Evolutionary conservation across 305 asterid species (phyloP), one percentile per base, ranked within the genome.

Genomic region (Stenogyne calaminthoides): DNA sequence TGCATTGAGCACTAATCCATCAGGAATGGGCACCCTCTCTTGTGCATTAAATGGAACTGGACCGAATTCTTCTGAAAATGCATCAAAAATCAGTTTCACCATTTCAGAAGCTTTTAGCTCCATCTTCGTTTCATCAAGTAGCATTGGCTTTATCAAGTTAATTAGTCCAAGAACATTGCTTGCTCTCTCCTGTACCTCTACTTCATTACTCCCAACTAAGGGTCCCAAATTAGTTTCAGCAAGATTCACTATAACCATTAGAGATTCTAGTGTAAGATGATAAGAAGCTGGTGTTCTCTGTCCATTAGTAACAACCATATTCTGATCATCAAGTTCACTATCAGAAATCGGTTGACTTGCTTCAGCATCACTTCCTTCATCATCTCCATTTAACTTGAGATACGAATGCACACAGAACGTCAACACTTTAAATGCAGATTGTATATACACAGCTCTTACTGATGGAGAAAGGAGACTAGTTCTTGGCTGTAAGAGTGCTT

Each of bases 171-270:
- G 83, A 67, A 86, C 84, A 77, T 95, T 95, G 75, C 80, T 85
- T 16, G 89, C 95, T 78, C 99, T 88, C 84, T 95, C 99, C 72
- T 82, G 91, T 59, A 95, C 83, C 83, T 95, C 99, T 46, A 92
- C 96, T 67, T 92, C 99, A 79, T 84, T 85, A 79, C 94, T 85
- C 71, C 87, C 90, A 34, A 80, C 81, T 79, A 92, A 79, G 70
- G 92, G 93, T 47, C 86, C 85, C 87, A 92, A 82, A 75, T 85
- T 83, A 67, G 81, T 81, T 71, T 87, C 97, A n/a, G 85, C 88
- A 67, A 95, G 85, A 81, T 85, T 85, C 65, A 90, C 77, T 64
- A 95, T 77, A 71, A 80, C 83, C 77, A 75, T 57, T 27, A 92
- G 75, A 67, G 90, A 80, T 80, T 90, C 87, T 73, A 70, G 81